Conservation (phyloP, 495 filamentous ascomycete genomes). For the Penicillium antarcticum region DNA sequence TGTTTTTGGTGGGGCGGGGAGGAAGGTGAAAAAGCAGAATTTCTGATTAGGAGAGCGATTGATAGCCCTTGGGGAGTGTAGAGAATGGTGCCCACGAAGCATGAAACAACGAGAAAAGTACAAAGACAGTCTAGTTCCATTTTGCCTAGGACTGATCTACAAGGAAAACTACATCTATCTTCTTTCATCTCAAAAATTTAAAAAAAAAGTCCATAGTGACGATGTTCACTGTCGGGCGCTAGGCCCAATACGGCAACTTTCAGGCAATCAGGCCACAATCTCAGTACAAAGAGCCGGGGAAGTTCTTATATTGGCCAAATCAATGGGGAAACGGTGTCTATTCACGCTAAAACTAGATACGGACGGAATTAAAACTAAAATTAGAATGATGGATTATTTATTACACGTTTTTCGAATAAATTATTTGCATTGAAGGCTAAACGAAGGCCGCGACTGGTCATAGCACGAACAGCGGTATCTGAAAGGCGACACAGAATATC, state of each 20-base stretch:
- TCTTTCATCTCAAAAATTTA: neutral
- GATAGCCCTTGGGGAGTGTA: slow-evolving; percentile 11
- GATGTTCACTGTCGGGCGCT: neutral
- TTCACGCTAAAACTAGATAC: too few relatives aligned
- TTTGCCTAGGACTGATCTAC: too few relatives aligned
- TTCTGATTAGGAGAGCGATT: slow-evolving; percentile 26
- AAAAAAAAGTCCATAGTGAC: neutral
- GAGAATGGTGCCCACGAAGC: neutral
- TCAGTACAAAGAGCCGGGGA: neutral
- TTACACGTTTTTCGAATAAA: slow-evolving; percentile 2
- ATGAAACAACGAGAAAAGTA: neutral
- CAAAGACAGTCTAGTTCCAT: neutral
- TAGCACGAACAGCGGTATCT: slow-evolving; percentile 32
- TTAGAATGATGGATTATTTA: too few relatives aligned
- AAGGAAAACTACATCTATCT: too few relatives aligned
- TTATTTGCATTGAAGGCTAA: slow-evolving; percentile 33
- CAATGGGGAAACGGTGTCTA: too few relatives aligned
- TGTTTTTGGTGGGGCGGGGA: slow-evolving; percentile 32
- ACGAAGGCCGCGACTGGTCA: slow-evolving; percentile 20
- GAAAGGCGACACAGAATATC: slow-evolving; percentile 26
- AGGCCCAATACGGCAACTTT: neutral
- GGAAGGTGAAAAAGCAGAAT: slow-evolving; percentile 28
- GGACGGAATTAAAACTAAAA: too few relatives aligned
- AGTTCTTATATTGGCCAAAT: too few relatives aligned
- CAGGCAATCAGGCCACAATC: neutral